Evolutionary conservation across 2,329 filamentous ascomycete species (phyloP), one percentile per base, ranked within the genome.

Genomic region (Penicillium sp.): DNA sequence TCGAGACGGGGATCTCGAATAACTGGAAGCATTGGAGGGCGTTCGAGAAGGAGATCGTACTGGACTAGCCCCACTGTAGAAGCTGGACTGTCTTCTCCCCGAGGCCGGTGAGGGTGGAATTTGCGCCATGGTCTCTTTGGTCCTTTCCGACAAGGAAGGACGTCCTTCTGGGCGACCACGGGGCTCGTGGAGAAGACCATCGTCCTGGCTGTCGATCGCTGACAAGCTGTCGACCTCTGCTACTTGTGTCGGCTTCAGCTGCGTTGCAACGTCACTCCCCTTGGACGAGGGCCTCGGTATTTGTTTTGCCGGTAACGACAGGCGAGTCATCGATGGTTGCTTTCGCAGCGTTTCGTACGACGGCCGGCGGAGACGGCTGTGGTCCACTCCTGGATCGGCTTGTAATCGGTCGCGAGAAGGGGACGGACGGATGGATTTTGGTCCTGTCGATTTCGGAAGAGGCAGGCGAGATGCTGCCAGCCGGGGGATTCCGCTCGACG

Each of bases 61-160:
- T 5, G 78, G 74, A 49, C 79, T 78, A n/a, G 83, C 76, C 2
- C 75, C 69, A 42, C 82, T 83, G 63, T 87, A 93, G 66, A 95
- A 90, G 47, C 80, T 82, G 0, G 88, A 88, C 7, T 79, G 74
- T 46, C 83, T 81, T 49, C 81, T 81, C 45, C 77, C 80, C 39
- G 86, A 67, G 0, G 80, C 81, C 4, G 90, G 90, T 0, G 90
- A 93, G 0, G 87, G 82, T 0, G 90, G 87, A 28, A 95, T 73
- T 40, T 83, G 80, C 3, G 89, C 79, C 5, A 96, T 73, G 0
- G 88, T 95, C 65, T 95, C 88, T 37, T 95, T 84, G 0, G 90
- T 94, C 49, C 91, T 78, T 59, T 96, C 90, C 0, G 86, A 83
- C 4, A 96, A 52, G 5, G 68, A 70, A 12, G 67, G 61, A 4